Evolutionary conservation across 352 stramenopile species (phyloP), one percentile per base, ranked within the genome.

Genomic region (Phytophthora boehmeriae): DNA sequence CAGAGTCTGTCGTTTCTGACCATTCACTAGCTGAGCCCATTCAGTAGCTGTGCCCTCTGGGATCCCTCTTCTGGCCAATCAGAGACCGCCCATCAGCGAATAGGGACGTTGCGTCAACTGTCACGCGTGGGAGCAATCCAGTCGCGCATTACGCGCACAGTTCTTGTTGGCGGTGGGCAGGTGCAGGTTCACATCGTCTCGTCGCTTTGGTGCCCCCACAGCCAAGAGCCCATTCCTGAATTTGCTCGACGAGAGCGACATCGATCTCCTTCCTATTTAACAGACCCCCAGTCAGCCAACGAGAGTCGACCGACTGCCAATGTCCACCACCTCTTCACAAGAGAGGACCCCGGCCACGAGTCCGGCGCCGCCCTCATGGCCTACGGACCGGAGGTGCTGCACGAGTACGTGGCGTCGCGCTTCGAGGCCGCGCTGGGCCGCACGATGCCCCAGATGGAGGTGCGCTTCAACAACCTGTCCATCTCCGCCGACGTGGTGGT

Each of bases 361-460:
- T 75, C 67, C 16, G 57, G 46, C 38, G 58, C 48, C 14, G 67
- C 67, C 44, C 66, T 80, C 30, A 71, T 83, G 54, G 67, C 71
- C 11, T 57, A 68, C 14, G 69, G 66, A 10, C 63, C 74, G 14
- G 53, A 66, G 5, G 61, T 60, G 54, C 59, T 84, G 57, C 69
- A 84, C 63, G 35, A 60, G 23, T 72, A 71, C 71, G 63, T 85
- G 22, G 60, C 71, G 0, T 45, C 48, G 8, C 45, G 45, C 8
- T 53, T 83, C 11, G 61, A 80, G 59, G 55, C 58, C 35, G 68
- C 75, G 14, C 46, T 83, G 51, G 68, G 68, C 38, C 60, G 63
- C 10, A 53, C 68, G n/a, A 77, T 83, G 64, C 71, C 75, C 17
- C 71, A 76, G 59, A 78, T 83, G 64, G 71, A 83, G 50, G 54